Evolutionary conservation across 345 rosid genomes (phyloP), one percentile per base, ranked within the genome.

Genomic region (Chamaenerion angustifolium): DNA sequence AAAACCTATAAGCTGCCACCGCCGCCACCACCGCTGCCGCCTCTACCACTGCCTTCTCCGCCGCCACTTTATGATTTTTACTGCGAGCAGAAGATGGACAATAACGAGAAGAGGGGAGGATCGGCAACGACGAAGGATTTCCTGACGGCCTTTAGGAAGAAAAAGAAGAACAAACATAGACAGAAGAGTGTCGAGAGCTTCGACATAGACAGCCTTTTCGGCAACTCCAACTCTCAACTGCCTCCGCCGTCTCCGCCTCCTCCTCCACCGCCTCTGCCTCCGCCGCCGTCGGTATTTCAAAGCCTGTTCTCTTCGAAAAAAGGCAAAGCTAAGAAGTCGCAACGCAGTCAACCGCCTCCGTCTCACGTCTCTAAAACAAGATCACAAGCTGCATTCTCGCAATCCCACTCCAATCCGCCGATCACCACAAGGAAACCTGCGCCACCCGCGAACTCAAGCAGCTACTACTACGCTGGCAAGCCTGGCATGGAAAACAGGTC

Each of bases 141-240:
- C 62, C 67, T 81, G 25, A 64, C 16, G 41, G 65, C 87, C 10
- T 11, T 83, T 10, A 63, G 73, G 53, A 69, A 75, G 53, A 81
- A n/a, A n/a, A n/a, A 58, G 68, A 85, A 80, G 79, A 75, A n/a
- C n/a, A n/a, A 76, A 52, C 94, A 72, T 47, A 60, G 95, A 47
- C 93, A 89, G 69, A 80, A 73, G 64, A 89, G 97, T 65, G 75
- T 78, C 17, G 97, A 88, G 57, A 80, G 79, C 51, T 85, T 88
- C 11, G 95, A 75, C 21, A 52, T 88, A 10, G 95, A 75, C 21
- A 52, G 64, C 56, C 76, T 88, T 55, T 76, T 88, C 56, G 55
- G 69, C 43, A 46, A 56, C 2, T 46, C 74, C 1, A 67, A 60
- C 2, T 54, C 61, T 0, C 64, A 68, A 0, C 64, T 66, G 0